Base-by-base conservation (phyloP, 306 rosid genomes). In the Quercus engelmannii region DNA sequence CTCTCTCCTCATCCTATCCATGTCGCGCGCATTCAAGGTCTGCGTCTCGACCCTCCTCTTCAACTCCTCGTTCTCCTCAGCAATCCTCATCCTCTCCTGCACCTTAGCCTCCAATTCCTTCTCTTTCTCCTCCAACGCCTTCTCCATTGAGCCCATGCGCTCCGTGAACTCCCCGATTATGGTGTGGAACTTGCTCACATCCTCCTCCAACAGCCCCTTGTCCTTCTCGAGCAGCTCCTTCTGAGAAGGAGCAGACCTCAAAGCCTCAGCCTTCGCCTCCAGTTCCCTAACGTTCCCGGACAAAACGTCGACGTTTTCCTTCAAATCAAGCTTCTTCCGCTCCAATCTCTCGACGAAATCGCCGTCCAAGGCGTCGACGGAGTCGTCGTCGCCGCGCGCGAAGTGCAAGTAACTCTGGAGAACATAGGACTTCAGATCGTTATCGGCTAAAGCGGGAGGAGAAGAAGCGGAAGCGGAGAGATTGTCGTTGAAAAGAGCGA, bases 1-100 rank as follows among this genome's bases (percentile, higher is more conserved):
- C 67, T 95, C 99, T 73, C 89, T 93, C 89, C 63, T 93, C 99
- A 92, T 95, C 83, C 99, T 84, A 78, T 95, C 99, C 70, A 91
- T 89, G 67, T 95, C 99, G 83, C 96, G 88, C 1, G 90, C 81
- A 74, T 85, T 93, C 63, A 91, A 79, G 0, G 90, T 85, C 87
- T 95, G 99, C 17, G 79, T 69, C 52, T 93, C 94, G 70, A 90
- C 98, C 76, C 80, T 83, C 85, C 68, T 83, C 92, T 52, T 90
- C 69, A 95, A 83, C 65, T 87, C 98, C 57, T 83, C 88, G 62
- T 89, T 93, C 87, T 95, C 99, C 83, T 88, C 86, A 0, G 76
- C 72, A 65, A 93, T 81, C 78, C 55, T 86, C 70, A 43, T 79
- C 30, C 38, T 88, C 85, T 89, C 97, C 67, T 51, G 69, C 74